A percentile compares a stretch with the other conserved stretches of the same genome.
Evolutionary conservation across 225 moss, liverwort and hornwort species (phyloP).

Genomic region (Takakia lepidozioides): DNA sequence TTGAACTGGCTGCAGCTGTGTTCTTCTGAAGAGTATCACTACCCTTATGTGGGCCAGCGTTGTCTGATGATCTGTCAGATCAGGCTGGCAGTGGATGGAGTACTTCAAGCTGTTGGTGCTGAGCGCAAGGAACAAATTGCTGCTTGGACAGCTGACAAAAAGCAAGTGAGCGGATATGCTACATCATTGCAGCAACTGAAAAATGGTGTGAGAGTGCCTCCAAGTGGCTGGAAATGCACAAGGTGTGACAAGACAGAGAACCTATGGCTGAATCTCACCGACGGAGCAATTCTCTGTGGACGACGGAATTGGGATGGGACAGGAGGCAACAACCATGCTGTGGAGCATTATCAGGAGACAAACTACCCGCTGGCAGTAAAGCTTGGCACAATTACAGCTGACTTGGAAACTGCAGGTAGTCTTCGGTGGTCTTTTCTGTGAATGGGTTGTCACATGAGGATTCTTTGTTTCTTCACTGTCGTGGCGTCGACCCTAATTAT

Average conservation of each 20-base stretch:
- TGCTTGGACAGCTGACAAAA: slow-evolving; percentile 95
- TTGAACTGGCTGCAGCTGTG: too few relatives aligned
- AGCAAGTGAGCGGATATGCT: slow-evolving; percentile 76
- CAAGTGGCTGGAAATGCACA: slow-evolving; percentile 86
- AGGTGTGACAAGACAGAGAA: slow-evolving; percentile 92
- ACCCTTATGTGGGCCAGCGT: slow-evolving; percentile 1
- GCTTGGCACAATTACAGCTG: slow-evolving; percentile 95
- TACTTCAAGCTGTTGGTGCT: slow-evolving; percentile 93
- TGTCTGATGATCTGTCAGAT: slow-evolving; percentile 47
- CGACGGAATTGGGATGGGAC: slow-evolving; percentile 97
- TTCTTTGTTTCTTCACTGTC: too few relatives aligned
- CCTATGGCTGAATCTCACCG: slow-evolving; percentile 97
- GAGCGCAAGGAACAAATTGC: slow-evolving; percentile 95
- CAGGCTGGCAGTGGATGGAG: slow-evolving; percentile 89
- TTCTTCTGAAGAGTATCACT: too few relatives aligned
- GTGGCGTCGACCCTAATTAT: too few relatives aligned
- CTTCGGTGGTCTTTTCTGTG: too few relatives aligned
- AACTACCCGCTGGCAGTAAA: slow-evolving; percentile 89
- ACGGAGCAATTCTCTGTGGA: slow-evolving; percentile 87
- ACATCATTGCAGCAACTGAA: slow-evolving; percentile 70
- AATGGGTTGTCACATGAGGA: too few relatives aligned
- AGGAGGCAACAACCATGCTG: slow-evolving; percentile 95
- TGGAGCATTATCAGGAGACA: slow-evolving; percentile 75
- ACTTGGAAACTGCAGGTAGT: slow-evolving; percentile 89
- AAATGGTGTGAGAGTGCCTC: slow-evolving; percentile 82